Evolutionary conservation across 805 yeast species (phyloP).

Genomic region (Phaffomyces antillensis): DNA sequence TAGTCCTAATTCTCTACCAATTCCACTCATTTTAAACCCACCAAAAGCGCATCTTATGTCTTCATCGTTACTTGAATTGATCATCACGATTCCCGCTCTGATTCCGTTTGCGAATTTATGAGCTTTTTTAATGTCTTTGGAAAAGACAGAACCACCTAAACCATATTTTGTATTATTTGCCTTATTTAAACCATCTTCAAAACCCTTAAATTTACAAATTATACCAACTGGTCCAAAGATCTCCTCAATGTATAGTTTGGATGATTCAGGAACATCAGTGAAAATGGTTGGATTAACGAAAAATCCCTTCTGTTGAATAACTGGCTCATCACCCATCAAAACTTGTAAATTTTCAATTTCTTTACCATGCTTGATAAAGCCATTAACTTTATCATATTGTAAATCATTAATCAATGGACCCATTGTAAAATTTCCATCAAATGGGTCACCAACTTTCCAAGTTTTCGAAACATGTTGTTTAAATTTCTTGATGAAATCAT

Average conservation of each 20-base stretch:
- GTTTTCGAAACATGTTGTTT: slow-evolving; percentile 38
- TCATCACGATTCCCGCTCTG: slow-evolving; percentile 63
- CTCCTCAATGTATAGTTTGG: slow-evolving; percentile 69
- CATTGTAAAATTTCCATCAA: slow-evolving; percentile 37
- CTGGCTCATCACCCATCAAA: slow-evolving; percentile 32
- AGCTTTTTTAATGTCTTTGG: slow-evolving; percentile 58
- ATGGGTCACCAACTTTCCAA: slow-evolving; percentile 54
- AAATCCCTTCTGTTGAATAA: slow-evolving; percentile 40
- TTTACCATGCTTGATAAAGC: slow-evolving; percentile 38
- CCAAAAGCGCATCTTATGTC: slow-evolving; percentile 70
- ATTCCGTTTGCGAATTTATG: slow-evolving; percentile 54
- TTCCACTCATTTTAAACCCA: slow-evolving; percentile 72
- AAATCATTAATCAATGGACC: slow-evolving; percentile 58
- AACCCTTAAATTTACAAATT: slow-evolving; percentile 55
- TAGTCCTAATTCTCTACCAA: slow-evolving; percentile 76
- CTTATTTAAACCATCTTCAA: slow-evolving; percentile 57
- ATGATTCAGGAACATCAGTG: slow-evolving; percentile 56
- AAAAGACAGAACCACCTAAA: slow-evolving; percentile 75
- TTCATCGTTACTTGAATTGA: slow-evolving; percentile 62
- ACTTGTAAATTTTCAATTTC: slow-evolving; percentile 42
- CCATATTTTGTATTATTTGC: slow-evolving; percentile 78
- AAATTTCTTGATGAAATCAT: slow-evolving; percentile 39
- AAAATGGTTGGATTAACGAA: slow-evolving; percentile 73
- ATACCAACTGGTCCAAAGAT: slow-evolving; percentile 85
- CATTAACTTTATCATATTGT: slow-evolving; percentile 46